These are phyloP conservation scores for Russula olivacea DNA, from an alignment of 768 basidiomycete species.

Conservation along the genomic window DNA sequence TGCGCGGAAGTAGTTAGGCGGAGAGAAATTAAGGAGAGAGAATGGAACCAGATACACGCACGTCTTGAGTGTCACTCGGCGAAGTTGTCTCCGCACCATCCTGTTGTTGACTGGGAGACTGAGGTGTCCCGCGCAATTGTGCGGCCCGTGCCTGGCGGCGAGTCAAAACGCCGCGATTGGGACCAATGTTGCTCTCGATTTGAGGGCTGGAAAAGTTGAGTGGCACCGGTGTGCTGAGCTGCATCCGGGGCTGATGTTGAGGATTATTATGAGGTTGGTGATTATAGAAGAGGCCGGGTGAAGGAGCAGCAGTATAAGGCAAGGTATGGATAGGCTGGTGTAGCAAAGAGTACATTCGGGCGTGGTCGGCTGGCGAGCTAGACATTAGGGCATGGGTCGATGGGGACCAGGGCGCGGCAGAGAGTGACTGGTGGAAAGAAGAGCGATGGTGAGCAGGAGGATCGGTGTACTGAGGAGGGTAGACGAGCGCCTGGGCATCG, in stretches of 20 bases:
- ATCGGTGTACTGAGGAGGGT: slow-evolving; percentile 23
- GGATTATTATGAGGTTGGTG: slow-evolving; percentile 16
- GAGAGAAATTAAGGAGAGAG: slow-evolving; percentile 1
- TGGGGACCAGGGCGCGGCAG: slow-evolving; percentile 27
- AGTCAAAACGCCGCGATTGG: slow-evolving; percentile 21
- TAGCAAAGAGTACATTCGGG: slow-evolving; percentile 27
- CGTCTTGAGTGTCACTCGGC: slow-evolving; percentile 22
- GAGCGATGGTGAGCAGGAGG: slow-evolving; percentile 23
- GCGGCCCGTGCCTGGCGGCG: slow-evolving; percentile 25
- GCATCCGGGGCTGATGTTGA: slow-evolving; percentile 19
- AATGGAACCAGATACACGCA: slow-evolving; percentile 11
- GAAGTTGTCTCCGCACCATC: slow-evolving; percentile 7
- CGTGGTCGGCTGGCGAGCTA: slow-evolving; percentile 22
- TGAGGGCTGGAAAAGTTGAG: slow-evolving; percentile 22
- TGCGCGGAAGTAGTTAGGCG: slow-evolving; percentile 9
- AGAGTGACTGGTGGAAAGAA: slow-evolving; percentile 18
- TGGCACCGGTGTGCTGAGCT: slow-evolving; percentile 15
- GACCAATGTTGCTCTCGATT: slow-evolving; percentile 25
- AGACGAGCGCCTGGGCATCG: slow-evolving; percentile 22
- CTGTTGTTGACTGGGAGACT: slow-evolving; percentile 13
- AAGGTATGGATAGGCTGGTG: slow-evolving; percentile 26
- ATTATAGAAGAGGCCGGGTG: slow-evolving; percentile 22
- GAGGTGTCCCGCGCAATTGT: slow-evolving; percentile 15
- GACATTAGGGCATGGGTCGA: slow-evolving; percentile 25
- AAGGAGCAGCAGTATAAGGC: slow-evolving; percentile 26